Base-by-base conservation (phyloP, 1,139 yeast genomes). In the Geotrichum citri-aurantii region DNA sequence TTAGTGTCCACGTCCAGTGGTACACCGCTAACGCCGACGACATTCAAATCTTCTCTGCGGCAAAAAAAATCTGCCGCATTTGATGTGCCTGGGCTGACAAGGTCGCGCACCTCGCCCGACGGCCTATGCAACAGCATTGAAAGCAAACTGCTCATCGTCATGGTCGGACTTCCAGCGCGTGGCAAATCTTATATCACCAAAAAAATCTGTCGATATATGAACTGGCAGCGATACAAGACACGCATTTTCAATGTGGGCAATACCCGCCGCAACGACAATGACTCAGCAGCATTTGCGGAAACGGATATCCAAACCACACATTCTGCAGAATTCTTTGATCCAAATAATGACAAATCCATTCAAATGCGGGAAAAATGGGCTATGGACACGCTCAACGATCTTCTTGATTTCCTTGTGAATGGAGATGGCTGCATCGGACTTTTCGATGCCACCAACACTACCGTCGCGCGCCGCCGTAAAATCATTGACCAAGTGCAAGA, bases 81-180 rank as follows among this genome's bases (percentile, higher is more conserved):
- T 56, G 95, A 91, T 67, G 90, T 92, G 10, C 97, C 97, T 0
- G 97, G 97, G 1, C 86, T 91, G 65, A 90, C 97, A 0, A 81
- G 88, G 51, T 86, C 93, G 1, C 85, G 87, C 61, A 82, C 83
- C 2, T 83, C 92, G 0, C 95, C 96, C 0, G 95, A 89, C 69
- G 96, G 96, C 12, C 79, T 80, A 59, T 86, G 88, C 57, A 85
- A 91, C 1, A 81, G 83, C 26, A 85, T 81, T 3, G 93, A 91
- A 1, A 85, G 95, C 6, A 89, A 89, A 69, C 76, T 92, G 58
- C 96, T 92, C 23, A 90, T 92, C 64, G 96, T 93, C 24, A 89
- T 90, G 96, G 96, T 91, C 17, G 97, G 97, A 0, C 75, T 90
- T 48, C 97, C 97, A 0, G 97, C 97, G 0, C 79, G 97, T 56